phyloP scores from a whole-genome alignment of 139 green algal genomes.

The Diplosphaera chodatii region DNA sequence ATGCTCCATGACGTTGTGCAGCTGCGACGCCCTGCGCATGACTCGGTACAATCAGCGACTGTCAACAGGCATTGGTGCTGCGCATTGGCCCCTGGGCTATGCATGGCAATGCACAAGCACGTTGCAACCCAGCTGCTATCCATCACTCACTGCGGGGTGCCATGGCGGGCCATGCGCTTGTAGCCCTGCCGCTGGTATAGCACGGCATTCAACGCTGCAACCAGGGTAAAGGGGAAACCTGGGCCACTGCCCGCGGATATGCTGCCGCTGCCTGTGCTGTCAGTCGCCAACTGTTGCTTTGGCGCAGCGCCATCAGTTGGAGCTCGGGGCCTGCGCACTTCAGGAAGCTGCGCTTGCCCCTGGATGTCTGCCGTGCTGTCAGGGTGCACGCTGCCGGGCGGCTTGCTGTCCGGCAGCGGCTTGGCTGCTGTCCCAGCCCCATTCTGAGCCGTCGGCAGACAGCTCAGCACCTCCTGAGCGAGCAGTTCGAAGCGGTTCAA shows the following conservation, averaged over 20 bases:
- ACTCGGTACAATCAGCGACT: no score
- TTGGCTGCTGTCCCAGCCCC: no score
- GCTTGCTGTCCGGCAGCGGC: no score
- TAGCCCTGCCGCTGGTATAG: conserved; percentile 58
- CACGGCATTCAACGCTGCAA: conserved; percentile 49
- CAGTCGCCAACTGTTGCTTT: background rate
- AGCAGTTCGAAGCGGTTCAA: conserved; percentile 45
- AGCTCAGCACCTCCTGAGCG: conserved; percentile 22
- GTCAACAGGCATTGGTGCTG: no score
- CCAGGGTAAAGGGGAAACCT: conserved; percentile 16
- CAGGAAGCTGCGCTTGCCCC: no score
- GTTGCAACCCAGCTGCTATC: no score
- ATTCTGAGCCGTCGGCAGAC: background rate
- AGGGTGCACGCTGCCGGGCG: no score
- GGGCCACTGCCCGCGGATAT: background rate
- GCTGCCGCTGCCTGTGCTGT: background rate
- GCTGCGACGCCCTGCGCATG: conserved; percentile 34
- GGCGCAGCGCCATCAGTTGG: no score
- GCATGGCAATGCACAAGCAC: no score
- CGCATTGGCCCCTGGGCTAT: no score
- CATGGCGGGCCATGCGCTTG: conserved; percentile 42
- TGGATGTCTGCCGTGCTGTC: no score
- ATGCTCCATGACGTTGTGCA: conserved; percentile 44
- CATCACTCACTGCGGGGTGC: conserved; percentile 31
- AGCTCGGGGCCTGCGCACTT: no score